phyloP scores from a whole-genome alignment of 768 basidiomycete species.

The Leucosporidium scottii region DNA sequence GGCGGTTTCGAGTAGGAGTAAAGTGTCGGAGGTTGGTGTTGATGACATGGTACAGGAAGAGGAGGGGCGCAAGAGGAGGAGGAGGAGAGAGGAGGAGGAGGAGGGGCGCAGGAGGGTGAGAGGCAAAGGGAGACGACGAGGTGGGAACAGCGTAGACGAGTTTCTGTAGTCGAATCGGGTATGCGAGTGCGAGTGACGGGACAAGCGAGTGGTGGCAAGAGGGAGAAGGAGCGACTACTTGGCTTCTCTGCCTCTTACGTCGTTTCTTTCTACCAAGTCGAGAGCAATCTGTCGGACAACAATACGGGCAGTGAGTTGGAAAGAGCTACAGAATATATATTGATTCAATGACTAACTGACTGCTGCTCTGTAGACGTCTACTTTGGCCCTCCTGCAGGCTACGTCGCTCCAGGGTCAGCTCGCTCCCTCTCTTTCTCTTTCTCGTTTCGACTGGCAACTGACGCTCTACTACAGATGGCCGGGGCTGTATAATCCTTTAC shows the following conservation, averaged over 20 bases:
- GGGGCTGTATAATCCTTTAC: conserved; percentile 2
- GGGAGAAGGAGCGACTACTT: too few species aligned
- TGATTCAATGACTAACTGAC: too few species aligned
- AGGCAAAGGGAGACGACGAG: neutral
- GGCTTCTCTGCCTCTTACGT: too few species aligned
- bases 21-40: neutral
- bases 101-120: too few species aligned
- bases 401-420: neutral
- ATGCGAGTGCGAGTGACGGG: too few species aligned
- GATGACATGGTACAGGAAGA: neutral
- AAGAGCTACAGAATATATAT: too few species aligned
- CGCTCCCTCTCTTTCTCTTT: neutral
- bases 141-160: too few species aligned
- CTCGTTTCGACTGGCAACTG: neutral
- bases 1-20: conserved; percentile 8
- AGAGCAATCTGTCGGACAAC: too few species aligned
- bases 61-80: neutral
- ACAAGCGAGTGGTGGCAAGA: too few species aligned
- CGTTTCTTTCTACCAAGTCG: too few species aligned
- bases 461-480: neutral
- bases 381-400: conserved; percentile 2
- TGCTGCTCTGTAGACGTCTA: neutral
- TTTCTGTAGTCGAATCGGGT: too few species aligned
- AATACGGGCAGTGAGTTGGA: too few species aligned
- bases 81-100: neutral